Evolutionary conservation across 495 filamentous ascomycete genomes (phyloP).

Genomic region (Penicillium pulvis): DNA sequence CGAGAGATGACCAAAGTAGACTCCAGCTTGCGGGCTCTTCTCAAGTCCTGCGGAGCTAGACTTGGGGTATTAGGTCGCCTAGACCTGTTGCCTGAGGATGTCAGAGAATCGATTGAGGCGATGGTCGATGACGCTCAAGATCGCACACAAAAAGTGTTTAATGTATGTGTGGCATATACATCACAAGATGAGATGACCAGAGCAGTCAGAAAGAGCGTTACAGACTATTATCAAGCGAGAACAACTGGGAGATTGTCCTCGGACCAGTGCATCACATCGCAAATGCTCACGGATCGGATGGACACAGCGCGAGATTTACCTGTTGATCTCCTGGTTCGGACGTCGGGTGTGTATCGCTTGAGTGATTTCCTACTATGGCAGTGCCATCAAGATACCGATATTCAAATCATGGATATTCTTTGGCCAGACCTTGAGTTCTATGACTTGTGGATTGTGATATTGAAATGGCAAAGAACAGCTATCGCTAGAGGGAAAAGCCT

Average conservation of each 20-base stretch:
- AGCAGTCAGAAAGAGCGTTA: neutral
- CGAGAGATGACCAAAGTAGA: too few species aligned
- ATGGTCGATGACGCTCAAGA: too few species aligned
- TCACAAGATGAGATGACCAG: neutral
- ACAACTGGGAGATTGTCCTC: neutral
- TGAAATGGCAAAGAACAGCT: neutral
- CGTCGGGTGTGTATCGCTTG: conserved; percentile 10
- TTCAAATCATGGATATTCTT: conserved; percentile 1
- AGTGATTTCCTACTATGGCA: conserved; percentile 21
- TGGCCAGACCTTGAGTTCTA: conserved; percentile 11
- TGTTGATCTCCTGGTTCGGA: conserved; percentile 14
- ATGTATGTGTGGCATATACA: neutral
- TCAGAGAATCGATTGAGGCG: neutral
- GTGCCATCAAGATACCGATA: conserved; percentile 12
- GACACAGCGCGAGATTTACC: conserved; percentile 2
- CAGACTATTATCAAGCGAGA: too few species aligned
- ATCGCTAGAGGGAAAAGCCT: too few species aligned
- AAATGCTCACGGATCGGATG: neutral
- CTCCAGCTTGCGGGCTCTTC: too few species aligned
- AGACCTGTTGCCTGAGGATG: neutral
- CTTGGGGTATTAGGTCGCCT: neutral
- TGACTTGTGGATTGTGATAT: neutral
- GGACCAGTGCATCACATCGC: neutral
- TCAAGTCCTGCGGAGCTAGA: too few species aligned
- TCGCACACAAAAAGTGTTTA: neutral